Evolutionary conservation across 495 filamentous ascomycete species (phyloP), one percentile per base, ranked within the genome.

Genomic region (Trichoderma reesei): DNA sequence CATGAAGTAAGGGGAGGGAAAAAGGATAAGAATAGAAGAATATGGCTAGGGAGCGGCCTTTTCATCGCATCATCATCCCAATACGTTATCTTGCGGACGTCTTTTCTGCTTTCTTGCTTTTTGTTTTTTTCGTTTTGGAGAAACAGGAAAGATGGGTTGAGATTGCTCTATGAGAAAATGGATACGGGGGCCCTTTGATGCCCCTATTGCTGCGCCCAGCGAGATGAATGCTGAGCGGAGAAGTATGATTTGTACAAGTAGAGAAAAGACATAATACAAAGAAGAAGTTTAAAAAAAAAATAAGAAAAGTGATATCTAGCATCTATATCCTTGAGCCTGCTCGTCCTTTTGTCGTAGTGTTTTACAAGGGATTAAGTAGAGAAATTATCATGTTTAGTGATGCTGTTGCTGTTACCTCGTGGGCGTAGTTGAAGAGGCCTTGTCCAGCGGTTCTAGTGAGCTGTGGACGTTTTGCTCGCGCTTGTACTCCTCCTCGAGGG

Each of bases 401-500:
- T 5, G 10, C 7, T 38, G 42, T n/a, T 48, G 44, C 3, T 9
- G 59, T 20, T 61, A 66, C 51, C 16, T 77, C 75, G 1, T 64
- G 64, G 8, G 74, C 74, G 4, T 64, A 71, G 64, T n/a, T n/a
- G n/a, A n/a, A n/a, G n/a, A 79, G 7, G 34, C 36, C 10, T 41
- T 61, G 34, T 46, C 6, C 31, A 42, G 41, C 20, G 61, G 61
- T n/a, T 63, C 61, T 26, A 46, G 31, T 13, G 61, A 63, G 61
- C 20, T 74, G 44, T 73, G 72, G 10, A 83, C 81, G 11, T 68
- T 78, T 76, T 98, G 93, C 26, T 91, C 81, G 76, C 92, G 95
- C 71, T 86, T 84, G 74, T 96, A 97, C 76, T 98, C 90, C 69
- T 90, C 82, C 75, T 97, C 91, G 51, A 99, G 77, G 26, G 77